Conservation (phyloP, 345 rosid genomes). For the Dipteronia dyeriana region DNA sequence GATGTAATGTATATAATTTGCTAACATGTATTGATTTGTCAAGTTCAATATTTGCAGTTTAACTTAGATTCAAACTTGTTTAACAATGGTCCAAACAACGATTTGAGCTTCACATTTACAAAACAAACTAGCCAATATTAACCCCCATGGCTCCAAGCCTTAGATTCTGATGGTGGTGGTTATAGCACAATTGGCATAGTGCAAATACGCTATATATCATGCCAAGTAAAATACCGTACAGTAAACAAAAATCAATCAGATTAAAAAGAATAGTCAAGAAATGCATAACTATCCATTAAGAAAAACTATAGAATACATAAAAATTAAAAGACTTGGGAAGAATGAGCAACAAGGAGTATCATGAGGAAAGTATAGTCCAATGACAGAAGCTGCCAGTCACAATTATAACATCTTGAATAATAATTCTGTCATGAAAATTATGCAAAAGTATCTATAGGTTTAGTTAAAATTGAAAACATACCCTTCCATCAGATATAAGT, state of each 20-base stretch:
- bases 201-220: neutral
- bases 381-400: neutral
- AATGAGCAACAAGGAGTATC: neutral
- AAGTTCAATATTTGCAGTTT: neutral
- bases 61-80: neutral
- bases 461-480: conserved; percentile 31
- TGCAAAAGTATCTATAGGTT: neutral
- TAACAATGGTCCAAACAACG: neutral
- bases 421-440: conserved; percentile 13
- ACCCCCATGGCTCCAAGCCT: neutral
- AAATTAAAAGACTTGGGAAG: neutral
- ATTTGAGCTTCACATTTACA: neutral
- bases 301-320: conserved; percentile 1
- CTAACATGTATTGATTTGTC: neutral
- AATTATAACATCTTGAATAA: conserved; percentile 8
- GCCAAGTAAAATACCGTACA: neutral
- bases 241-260: neutral
- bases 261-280: neutral
- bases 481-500: conserved; percentile 89
- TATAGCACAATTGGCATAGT: neutral
- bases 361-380: neutral
- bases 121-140: neutral
- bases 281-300: neutral
- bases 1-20: neutral
- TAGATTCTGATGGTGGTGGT: neutral